Percentiles rank a stretch among this genome's conserved stretches.
phyloP scores from a whole-genome alignment of 1,284 basidiomycete species.

The Ustilago crameri region DNA sequence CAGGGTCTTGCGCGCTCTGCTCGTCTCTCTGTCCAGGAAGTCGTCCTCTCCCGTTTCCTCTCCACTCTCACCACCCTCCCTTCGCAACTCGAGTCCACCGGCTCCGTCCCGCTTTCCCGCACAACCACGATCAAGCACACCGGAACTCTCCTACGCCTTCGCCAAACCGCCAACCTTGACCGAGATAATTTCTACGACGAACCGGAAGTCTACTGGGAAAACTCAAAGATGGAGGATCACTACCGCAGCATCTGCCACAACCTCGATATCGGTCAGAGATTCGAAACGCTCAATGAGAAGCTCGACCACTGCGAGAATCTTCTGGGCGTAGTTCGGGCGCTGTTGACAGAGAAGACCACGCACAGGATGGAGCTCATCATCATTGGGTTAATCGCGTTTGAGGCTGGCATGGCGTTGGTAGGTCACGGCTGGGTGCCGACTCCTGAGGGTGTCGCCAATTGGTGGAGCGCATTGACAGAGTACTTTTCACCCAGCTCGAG shows the following conservation, averaged over 20 bases:
- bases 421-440: slow-evolving; percentile 59
- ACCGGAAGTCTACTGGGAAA: slow-evolving; percentile 67
- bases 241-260: slow-evolving; percentile 61
- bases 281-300: slow-evolving; percentile 65
- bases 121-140: slow-evolving; percentile 63
- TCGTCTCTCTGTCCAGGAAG: slow-evolving; percentile 62
- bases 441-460: slow-evolving; percentile 24
- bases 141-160: slow-evolving; percentile 60
- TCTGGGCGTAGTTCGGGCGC: slow-evolving; percentile 60
- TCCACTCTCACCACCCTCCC: slow-evolving; percentile 54
- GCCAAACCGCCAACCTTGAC: slow-evolving; percentile 62
- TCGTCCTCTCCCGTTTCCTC: slow-evolving; percentile 54
- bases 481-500: slow-evolving; percentile 10
- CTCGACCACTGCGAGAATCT: slow-evolving; percentile 65
- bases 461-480: slow-evolving; percentile 6
- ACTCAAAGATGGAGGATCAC: slow-evolving; percentile 60
- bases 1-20: slow-evolving; percentile 66
- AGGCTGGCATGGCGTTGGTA: slow-evolving; percentile 55
- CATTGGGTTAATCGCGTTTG: slow-evolving; percentile 61
- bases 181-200: slow-evolving; percentile 66
- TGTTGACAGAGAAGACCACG: slow-evolving; percentile 62
- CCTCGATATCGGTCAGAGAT: slow-evolving; percentile 61
- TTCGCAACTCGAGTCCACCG: slow-evolving; percentile 47
- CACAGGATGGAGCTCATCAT: slow-evolving; percentile 67
- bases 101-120: slow-evolving; percentile 61